phyloP scores from a whole-genome alignment of 257 asterid species.

The Nicotiana paniculata region DNA sequence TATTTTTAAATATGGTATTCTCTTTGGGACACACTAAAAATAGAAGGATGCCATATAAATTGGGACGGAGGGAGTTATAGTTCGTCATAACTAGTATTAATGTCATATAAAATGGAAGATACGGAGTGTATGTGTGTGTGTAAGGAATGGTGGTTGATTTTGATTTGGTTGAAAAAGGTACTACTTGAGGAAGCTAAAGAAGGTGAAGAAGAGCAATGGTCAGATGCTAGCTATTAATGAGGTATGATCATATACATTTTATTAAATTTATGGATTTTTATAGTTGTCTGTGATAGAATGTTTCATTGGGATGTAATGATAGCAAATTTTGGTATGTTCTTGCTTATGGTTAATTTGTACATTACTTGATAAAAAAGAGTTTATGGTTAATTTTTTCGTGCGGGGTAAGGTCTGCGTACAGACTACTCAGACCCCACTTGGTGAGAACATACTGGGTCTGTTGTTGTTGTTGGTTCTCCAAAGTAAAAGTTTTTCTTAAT shows the following conservation, averaged over 20 bases:
- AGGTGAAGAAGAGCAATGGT: constrained; percentile 85
- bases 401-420: too few species aligned
- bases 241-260: constrained; percentile 28
- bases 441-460: too few species aligned
- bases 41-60: too few species aligned
- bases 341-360: neutral
- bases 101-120: neutral
- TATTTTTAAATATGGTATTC: too few species aligned
- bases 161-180: constrained; percentile 42
- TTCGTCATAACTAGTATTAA: neutral
- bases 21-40: too few species aligned
- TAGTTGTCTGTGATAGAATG: neutral
- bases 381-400: neutral
- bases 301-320: neutral
- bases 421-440: too few species aligned
- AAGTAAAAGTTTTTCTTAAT: neutral
- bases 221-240: constrained; percentile 87
- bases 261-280: neutral
- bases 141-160: neutral
- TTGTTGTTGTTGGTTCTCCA: neutral
- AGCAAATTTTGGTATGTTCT: neutral
- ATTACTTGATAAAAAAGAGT: neutral
- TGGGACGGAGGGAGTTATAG: neutral
- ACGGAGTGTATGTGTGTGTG: neutral
- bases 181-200: constrained; percentile 81